Evolutionary conservation across 2,329 filamentous ascomycete genomes (phyloP).

Genomic region (Pyrenophora teres): DNA sequence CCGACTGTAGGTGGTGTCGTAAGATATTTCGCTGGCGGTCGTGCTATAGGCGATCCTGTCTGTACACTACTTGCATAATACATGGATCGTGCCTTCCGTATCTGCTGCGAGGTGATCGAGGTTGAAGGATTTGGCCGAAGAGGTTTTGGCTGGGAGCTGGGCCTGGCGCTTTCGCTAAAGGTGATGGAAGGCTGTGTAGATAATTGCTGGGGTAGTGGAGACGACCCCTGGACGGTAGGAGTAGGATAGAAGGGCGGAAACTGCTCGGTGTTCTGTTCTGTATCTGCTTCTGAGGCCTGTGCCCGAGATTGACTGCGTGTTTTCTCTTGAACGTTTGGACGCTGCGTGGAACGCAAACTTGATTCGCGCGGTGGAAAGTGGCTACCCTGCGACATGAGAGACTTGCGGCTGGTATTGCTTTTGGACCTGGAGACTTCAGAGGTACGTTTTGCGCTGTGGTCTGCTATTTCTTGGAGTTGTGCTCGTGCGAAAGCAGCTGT

Average conservation of each 20-base stretch:
- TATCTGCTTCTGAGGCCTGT: constrained; percentile 12
- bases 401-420: constrained; percentile 44
- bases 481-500: constrained; percentile 43
- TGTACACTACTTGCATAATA: constrained; percentile 47
- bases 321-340: constrained; percentile 17
- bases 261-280: constrained; percentile 20
- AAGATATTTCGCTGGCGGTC: constrained; percentile 41
- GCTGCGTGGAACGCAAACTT: constrained; percentile 33
- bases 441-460: constrained; percentile 19
- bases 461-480: constrained; percentile 27
- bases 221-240: constrained; percentile 11
- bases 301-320: constrained; percentile 16
- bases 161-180: constrained; percentile 32
- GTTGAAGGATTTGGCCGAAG: constrained; percentile 31
- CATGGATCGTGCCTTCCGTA: constrained; percentile 47
- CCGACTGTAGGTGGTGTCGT: constrained; percentile 26
- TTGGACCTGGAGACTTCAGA: constrained; percentile 34
- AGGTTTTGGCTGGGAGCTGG: constrained; percentile 32
- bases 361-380: constrained; percentile 45
- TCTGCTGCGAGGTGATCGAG: constrained; percentile 41
- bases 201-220: constrained; percentile 16
- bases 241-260: constrained; percentile 27
- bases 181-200: constrained; percentile 29
- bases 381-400: constrained; percentile 40
- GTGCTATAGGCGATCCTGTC: constrained; percentile 44